A percentile compares a stretch with the other conserved stretches of the same genome.
phyloP scores from a whole-genome alignment of 129 eudicot species.

The Gnaphalium uliginosum region DNA sequence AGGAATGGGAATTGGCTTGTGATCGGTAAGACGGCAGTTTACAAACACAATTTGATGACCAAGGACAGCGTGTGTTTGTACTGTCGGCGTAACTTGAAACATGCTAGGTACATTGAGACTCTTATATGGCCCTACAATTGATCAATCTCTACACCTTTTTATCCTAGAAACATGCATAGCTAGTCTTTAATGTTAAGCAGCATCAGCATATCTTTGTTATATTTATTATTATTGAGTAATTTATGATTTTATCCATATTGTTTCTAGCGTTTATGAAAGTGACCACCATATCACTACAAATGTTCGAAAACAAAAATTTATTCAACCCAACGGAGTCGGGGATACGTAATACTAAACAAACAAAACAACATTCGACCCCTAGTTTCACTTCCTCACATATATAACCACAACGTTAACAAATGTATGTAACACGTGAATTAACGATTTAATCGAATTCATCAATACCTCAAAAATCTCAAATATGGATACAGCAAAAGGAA shows the following conservation, averaged over 20 bases:
- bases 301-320: background rate
- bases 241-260: too few relatives aligned
- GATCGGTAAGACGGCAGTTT: background rate
- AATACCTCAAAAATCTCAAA: conserved; percentile 12
- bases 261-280: too few relatives aligned
- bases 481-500: conserved; percentile 34
- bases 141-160: too few relatives aligned
- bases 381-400: conserved; percentile 14
- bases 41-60: too few relatives aligned
- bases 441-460: background rate
- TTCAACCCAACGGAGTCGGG: conserved; percentile 19
- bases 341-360: conserved; percentile 20
- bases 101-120: too few relatives aligned
- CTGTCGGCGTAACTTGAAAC: too few relatives aligned
- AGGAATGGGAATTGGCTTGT: background rate
- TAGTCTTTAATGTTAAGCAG: too few relatives aligned
- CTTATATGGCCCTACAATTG: too few relatives aligned
- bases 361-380: conserved; percentile 28
- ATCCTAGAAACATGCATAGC: too few relatives aligned
- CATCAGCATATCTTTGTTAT: too few relatives aligned
- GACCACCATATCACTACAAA: conserved; percentile 1
- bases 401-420: background rate
- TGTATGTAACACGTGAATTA: background rate
- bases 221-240: too few relatives aligned
- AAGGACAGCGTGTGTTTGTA: too few relatives aligned